Conservation (phyloP, 78 protist species). For the Parvularia atlantis region DNA sequence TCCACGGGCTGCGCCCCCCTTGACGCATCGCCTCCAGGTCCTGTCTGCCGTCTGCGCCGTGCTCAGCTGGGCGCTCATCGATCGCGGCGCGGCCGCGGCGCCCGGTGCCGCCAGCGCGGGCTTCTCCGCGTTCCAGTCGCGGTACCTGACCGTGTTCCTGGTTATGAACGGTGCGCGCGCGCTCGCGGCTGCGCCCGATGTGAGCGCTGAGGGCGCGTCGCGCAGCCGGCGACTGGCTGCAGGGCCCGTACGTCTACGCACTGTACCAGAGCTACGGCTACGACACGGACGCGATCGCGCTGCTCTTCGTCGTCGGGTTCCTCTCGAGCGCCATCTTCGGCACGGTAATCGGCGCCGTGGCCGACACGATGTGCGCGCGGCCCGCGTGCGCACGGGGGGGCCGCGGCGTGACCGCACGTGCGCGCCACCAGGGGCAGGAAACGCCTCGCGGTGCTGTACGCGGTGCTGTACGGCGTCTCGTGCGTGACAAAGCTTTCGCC, state of each 20-base stretch:
- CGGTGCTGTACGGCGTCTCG: slow-evolving; percentile 39
- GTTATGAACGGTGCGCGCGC: slow-evolving; percentile 25
- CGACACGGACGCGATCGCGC: slow-evolving; percentile 40
- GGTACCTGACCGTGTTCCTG: slow-evolving; percentile 22
- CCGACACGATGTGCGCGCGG: slow-evolving; percentile 50
- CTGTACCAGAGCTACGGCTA: slow-evolving; percentile 80
- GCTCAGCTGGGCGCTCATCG: too few relatives aligned
- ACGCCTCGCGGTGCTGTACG: slow-evolving; percentile 37
- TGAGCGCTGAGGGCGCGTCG: not conserved
- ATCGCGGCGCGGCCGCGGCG: too few relatives aligned
- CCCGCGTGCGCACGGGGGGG: not conserved
- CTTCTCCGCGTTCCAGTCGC: slow-evolving; percentile 24
- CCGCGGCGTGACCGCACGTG: too few relatives aligned
- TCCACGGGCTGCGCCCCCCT: too few relatives aligned
- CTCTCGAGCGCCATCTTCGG: slow-evolving; percentile 75
- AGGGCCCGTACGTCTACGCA: slow-evolving; percentile 92
- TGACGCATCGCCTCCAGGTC: too few relatives aligned
- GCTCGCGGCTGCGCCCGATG: slow-evolving; percentile 19
- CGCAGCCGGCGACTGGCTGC: slow-evolving; percentile 80
- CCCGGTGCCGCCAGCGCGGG: not conserved
- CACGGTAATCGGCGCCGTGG: slow-evolving; percentile 73
- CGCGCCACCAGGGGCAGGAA: slow-evolving; percentile 52
- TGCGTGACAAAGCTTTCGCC: slow-evolving; percentile 66
- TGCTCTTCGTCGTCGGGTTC: slow-evolving; percentile 83
- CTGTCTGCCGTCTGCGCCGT: too few relatives aligned